A percentile compares a stretch with the other conserved stretches of the same genome.
phyloP scores from a whole-genome alignment of 108 stramenopile species.

The Nitzschia palea region DNA sequence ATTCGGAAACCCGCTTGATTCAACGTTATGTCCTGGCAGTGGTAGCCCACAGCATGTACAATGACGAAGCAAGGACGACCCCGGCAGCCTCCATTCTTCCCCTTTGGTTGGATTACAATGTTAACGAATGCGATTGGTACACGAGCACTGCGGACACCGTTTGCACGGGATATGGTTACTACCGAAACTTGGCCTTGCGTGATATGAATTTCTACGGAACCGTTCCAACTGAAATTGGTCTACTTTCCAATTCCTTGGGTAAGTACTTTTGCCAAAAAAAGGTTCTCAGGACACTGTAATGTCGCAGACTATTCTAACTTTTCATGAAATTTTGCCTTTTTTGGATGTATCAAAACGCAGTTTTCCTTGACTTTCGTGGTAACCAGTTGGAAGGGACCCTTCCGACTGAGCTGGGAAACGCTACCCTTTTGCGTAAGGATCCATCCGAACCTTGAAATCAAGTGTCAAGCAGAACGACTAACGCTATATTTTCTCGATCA shows the following conservation, averaged over 20 bases:
- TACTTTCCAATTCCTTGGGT: conserved; percentile 24
- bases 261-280: conserved; percentile 1
- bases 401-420: conserved; percentile 44
- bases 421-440: conserved; percentile 34
- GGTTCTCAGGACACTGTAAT: too few relatives aligned
- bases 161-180: conserved; percentile 23
- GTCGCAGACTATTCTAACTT: too few relatives aligned
- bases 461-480: too few relatives aligned
- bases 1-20: conserved; percentile 24
- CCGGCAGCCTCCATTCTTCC: not conserved
- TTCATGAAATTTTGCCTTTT: too few relatives aligned
- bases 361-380: conserved; percentile 16
- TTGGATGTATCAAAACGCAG: too few relatives aligned
- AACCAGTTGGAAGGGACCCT: conserved; percentile 56
- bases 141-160: not conserved
- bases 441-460: not conserved
- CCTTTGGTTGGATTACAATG: conserved; percentile 28
- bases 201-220: conserved; percentile 16
- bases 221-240: conserved; percentile 23
- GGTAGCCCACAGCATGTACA: not conserved
- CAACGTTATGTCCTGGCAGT: conserved; percentile 34
- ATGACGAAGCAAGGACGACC: not conserved
- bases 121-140: conserved; percentile 38
- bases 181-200: conserved; percentile 6
- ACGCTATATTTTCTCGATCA: too few relatives aligned